Percentiles rank a stretch among this genome's conserved stretches.
Conservation (phyloP, 2,329 filamentous ascomycete genomes). For the Colletotrichum agaves region DNA sequence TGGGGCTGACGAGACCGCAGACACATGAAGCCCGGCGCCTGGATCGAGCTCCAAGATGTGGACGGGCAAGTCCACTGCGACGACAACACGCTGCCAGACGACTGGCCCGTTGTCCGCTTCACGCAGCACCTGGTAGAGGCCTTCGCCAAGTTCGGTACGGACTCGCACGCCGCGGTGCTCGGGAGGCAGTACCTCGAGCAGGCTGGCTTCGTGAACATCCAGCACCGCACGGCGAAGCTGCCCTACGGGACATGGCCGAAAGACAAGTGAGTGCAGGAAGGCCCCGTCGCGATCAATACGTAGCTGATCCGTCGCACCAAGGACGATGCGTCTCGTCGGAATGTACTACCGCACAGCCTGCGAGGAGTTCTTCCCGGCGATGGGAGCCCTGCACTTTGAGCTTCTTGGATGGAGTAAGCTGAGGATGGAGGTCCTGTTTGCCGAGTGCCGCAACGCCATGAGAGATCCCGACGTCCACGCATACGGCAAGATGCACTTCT, state of each 20-base stretch:
- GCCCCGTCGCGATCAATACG: background rate
- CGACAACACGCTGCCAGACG: slow-evolving; percentile 47
- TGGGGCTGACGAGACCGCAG: slow-evolving; percentile 35
- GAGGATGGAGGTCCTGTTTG: slow-evolving; percentile 44
- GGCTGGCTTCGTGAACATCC: slow-evolving; percentile 55
- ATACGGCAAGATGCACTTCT: slow-evolving; percentile 55
- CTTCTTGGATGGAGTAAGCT: slow-evolving; percentile 49
- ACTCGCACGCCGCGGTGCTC: slow-evolving; percentile 51
- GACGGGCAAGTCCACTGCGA: slow-evolving; percentile 53
- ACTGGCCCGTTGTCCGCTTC: slow-evolving; percentile 48
- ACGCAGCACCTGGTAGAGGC: slow-evolving; percentile 49
- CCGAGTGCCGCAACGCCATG: slow-evolving; percentile 42
- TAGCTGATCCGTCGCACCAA: slow-evolving; percentile 25
- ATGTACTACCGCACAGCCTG: slow-evolving; percentile 55
- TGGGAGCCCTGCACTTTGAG: slow-evolving; percentile 53
- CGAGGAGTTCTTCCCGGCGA: slow-evolving; percentile 54
- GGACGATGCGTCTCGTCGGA: slow-evolving; percentile 51
- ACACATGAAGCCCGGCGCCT: slow-evolving; percentile 55
- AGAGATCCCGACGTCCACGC: slow-evolving; percentile 44
- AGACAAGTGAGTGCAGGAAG: slow-evolving; percentile 45
- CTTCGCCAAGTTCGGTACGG: slow-evolving; percentile 51
- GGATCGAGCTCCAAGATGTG: slow-evolving; percentile 59
- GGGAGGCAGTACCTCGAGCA: slow-evolving; percentile 49
- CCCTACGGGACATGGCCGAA: slow-evolving; percentile 60
- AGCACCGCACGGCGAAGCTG: slow-evolving; percentile 53